phyloP scores from a whole-genome alignment of 2,329 filamentous ascomycete species.

The Cordyceps cicadae region DNA sequence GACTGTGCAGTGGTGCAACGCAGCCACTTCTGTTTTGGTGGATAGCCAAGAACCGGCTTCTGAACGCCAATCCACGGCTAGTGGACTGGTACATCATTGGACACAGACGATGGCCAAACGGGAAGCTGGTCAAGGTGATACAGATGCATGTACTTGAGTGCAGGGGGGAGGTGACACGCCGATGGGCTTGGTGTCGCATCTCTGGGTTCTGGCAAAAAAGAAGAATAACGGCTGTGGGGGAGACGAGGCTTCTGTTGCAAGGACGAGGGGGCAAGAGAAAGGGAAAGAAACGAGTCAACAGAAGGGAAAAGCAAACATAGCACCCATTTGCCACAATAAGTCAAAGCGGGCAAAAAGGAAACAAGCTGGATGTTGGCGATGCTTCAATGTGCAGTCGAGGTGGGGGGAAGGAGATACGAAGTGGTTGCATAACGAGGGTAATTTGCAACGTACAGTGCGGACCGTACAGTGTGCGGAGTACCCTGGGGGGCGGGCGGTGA shows the following conservation, averaged over 20 bases:
- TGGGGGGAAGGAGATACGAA: background rate
- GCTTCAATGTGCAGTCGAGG: background rate
- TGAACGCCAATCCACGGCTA: background rate
- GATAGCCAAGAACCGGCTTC: background rate
- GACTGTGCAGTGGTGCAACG: background rate
- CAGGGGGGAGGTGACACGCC: background rate
- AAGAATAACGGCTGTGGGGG: background rate
- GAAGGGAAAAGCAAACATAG: background rate
- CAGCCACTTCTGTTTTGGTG: background rate
- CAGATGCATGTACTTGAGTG: background rate
- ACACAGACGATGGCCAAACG: background rate
- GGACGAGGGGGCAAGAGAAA: background rate
- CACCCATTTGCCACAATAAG: background rate
- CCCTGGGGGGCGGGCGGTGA: too few species aligned
- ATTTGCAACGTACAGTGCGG: background rate
- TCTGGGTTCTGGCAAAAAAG: background rate
- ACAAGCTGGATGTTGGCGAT: background rate
- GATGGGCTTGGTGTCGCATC: background rate
- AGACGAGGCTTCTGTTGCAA: background rate
- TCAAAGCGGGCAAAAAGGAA: constrained; percentile 3
- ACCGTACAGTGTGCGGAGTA: too few species aligned
- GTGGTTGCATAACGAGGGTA: background rate
- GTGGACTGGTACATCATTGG: background rate
- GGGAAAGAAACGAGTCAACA: background rate
- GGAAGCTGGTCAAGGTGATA: too few species aligned